Evolutionary conservation across 129 eudicot species (phyloP).

Genomic region (Daucus carota): DH1_v3.0 NC_030383.2:3795501-3796000

Average conservation of each 20-base stretch:
- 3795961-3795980: neutral
- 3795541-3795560: conserved; percentile 12
- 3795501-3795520: neutral
- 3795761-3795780: conserved; percentile 83
- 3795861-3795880: conserved; percentile 56
- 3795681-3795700: neutral
- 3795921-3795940: neutral
- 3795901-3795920: neutral
- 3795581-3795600: conserved; percentile 80
- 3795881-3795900: neutral
- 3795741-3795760: conserved; percentile 74
- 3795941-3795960: neutral
- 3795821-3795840: conserved; percentile 90
- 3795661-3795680: neutral
- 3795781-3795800: conserved; percentile 76
- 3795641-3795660: neutral
- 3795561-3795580: conserved; percentile 87
- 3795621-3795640: conserved; percentile 98
- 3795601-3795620: conserved; percentile 81
- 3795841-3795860: conserved; percentile 77
- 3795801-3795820: conserved; percentile 92
- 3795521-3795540: neutral
- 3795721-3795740: neutral
- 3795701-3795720: neutral
- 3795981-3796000: neutral